Conservation (phyloP, 2,329 filamentous ascomycete genomes). For the Alternaria arbusti region DNA sequence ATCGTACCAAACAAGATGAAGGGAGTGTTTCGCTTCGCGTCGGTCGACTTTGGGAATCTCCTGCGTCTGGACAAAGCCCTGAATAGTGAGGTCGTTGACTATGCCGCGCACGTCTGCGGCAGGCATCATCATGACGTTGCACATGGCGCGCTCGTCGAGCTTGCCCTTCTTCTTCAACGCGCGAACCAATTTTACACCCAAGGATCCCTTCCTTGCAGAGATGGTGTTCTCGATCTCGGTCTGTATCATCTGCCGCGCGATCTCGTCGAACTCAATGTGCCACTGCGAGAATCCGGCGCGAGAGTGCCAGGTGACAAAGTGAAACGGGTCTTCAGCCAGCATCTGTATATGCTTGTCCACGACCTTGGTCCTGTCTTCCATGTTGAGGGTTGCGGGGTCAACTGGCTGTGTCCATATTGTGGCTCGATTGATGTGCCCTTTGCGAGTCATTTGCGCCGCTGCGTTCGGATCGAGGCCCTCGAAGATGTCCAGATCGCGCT, state of each 20-base stretch:
- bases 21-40: constrained; percentile 79
- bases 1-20: constrained; percentile 94
- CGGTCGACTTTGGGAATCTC: constrained; percentile 90
- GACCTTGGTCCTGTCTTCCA: constrained; percentile 32
- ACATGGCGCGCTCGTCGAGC: constrained; percentile 90
- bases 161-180: constrained; percentile 88
- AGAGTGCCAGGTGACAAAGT: constrained; percentile 73
- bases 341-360: constrained; percentile 77
- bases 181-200: constrained; percentile 81
- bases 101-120: constrained; percentile 85
- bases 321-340: constrained; percentile 69
- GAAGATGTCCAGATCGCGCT: constrained; percentile 49
- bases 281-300: constrained; percentile 72
- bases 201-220: constrained; percentile 74
- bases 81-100: constrained; percentile 83
- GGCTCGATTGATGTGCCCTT: constrained; percentile 27
- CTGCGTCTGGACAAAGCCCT: constrained; percentile 87
- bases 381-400: constrained; percentile 31
- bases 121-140: constrained; percentile 79
- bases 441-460: constrained; percentile 30
- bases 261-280: constrained; percentile 79
- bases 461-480: constrained; percentile 44
- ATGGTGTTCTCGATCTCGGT: constrained; percentile 83
- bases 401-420: constrained; percentile 32
- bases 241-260: constrained; percentile 74